Evolutionary conservation across 2,329 filamentous ascomycete species (phyloP), one percentile per base, ranked within the genome.

Genomic region (Penicillium sp.): DNA sequence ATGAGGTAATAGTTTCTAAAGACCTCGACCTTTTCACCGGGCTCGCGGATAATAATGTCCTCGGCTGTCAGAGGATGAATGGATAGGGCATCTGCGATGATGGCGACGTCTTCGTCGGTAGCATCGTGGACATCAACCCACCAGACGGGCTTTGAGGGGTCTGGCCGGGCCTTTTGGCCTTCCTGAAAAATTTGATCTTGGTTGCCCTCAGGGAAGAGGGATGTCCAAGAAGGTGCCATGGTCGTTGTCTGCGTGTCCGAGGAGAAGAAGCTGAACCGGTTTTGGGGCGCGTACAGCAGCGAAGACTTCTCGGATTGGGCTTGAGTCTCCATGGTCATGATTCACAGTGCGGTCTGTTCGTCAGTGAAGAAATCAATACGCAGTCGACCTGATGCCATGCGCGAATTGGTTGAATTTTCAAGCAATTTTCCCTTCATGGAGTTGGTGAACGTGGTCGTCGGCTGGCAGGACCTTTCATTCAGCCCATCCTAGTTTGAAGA

Each of bases 1-100:
- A 96, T 91, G 74, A 99, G 96, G 78, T 98, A 99, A 80, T 99
- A 99, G 22, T 92, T 91, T 15, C 90, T 89, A 78, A 98, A 98
- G 15, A 98, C 84, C 75, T 99, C 95, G 58, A 99, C 96, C 81
- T 99, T 98, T 79, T 98, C 95, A 31, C 95, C 91, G 2, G 92
- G 88, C 75, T 98, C 95, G 71, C 96, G 92, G 0, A 91, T 95
- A 54, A 88, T 89, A 66, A 99, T 96, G 79, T 98, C 95, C 76
- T 99, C 95, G 28, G 92, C 90, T 0, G 95, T 98, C 73, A 98
- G 81, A 11, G 93, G 94, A 76, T 98, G 95, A 51, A 98, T 90
- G 12, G 91, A 91, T 73, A 98, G 96, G 1, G 92, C 92, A 71
- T 93, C 92, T 81, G 91, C 95, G 61, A 98, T 88, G 17, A 87